Evolutionary conservation across 1,139 yeast genomes (phyloP).

Genomic region (Magnusiomyces ingens): DNA sequence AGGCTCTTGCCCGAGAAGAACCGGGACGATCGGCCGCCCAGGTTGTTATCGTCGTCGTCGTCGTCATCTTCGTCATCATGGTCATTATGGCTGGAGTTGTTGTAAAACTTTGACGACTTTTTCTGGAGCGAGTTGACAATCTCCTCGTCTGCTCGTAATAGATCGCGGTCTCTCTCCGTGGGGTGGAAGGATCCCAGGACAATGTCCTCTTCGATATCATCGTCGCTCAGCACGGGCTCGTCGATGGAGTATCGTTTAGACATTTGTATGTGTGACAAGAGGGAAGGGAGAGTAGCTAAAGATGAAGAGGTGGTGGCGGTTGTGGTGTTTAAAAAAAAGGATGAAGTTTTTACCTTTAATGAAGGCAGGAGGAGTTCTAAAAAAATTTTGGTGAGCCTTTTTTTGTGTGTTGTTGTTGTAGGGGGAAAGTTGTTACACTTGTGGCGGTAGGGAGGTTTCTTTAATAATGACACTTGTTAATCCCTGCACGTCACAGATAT

Average conservation of each 20-base stretch:
- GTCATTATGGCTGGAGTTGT: neutral
- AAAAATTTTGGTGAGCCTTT: too few species aligned
- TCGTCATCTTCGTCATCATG: neutral
- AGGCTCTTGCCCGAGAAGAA: constrained; percentile 8
- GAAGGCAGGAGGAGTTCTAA: too few species aligned
- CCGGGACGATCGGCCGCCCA: neutral
- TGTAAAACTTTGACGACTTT: constrained; percentile 8
- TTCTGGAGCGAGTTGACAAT: constrained; percentile 22
- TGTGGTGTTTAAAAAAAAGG: too few species aligned
- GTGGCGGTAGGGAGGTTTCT: too few species aligned
- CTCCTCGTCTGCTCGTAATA: constrained; percentile 27
- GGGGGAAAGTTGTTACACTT: too few species aligned
- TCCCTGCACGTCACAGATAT: neutral
- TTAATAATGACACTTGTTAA: too few species aligned
- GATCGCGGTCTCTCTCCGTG: constrained; percentile 25
- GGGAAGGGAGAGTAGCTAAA: too few species aligned
- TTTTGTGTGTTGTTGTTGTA: too few species aligned
- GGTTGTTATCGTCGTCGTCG: neutral
- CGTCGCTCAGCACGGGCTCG: constrained; percentile 22
- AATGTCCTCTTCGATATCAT: constrained; percentile 25
- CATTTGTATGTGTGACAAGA: constrained; percentile 11
- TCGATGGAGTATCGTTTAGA: constrained; percentile 26
- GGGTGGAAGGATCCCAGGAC: constrained; percentile 23
- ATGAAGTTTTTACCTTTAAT: too few species aligned
- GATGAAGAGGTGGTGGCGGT: too few species aligned